Evolutionary conservation across 257 asterid genomes (phyloP).

Genomic region (Solanum ossicruentum): DNA sequence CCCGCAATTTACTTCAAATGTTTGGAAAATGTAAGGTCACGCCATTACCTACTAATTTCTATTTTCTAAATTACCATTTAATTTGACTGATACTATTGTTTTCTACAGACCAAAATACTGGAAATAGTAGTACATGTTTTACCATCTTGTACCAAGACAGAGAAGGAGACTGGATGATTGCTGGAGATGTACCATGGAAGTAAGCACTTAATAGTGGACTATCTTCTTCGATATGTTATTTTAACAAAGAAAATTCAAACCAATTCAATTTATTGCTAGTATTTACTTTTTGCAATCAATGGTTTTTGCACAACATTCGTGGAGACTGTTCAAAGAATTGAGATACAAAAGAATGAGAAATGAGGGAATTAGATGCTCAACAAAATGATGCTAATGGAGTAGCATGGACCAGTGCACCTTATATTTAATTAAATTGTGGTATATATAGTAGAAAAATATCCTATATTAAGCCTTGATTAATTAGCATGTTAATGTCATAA

Average conservation of each 20-base stretch:
- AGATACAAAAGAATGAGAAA: conserved; percentile 22
- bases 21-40: conserved; percentile 25
- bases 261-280: not conserved
- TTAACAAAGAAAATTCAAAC: not conserved
- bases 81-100: not conserved
- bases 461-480: not conserved
- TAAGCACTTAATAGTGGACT: conserved; percentile 1
- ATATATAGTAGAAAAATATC: not conserved
- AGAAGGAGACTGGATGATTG: conserved; percentile 51
- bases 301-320: conserved; percentile 30
- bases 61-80: too few species aligned
- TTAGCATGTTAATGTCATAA: not conserved
- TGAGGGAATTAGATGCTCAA: not conserved
- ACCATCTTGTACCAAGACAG: conserved; percentile 45
- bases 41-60: too few species aligned
- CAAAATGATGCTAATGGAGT: not conserved
- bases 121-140: conserved; percentile 4
- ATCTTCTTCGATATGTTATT: not conserved
- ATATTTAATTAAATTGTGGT: not conserved
- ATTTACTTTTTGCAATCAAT: not conserved
- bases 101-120: conserved; percentile 19
- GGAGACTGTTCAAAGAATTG: conserved; percentile 39
- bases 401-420: not conserved
- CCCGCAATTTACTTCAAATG: conserved; percentile 25
- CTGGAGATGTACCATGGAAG: conserved; percentile 62